Percentiles rank a stretch among this genome's conserved stretches.
Evolutionary conservation across 2,329 filamentous ascomycete genomes (phyloP).

Genomic region (Claviceps pazoutovae): DNA sequence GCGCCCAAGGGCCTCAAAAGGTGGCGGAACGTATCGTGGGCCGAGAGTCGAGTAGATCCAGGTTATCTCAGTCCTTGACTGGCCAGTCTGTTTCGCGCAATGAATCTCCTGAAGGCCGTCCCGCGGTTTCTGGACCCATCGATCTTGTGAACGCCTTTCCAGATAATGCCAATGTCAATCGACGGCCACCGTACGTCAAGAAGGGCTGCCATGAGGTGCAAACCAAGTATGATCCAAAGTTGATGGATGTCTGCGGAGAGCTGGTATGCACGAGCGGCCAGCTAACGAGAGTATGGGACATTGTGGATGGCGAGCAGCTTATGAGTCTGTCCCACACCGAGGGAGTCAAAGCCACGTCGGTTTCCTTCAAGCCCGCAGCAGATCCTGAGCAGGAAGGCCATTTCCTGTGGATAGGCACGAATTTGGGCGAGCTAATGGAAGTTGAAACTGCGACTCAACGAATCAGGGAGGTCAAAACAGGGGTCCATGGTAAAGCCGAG

Average conservation of each 20-base stretch:
- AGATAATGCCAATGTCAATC: constrained; percentile 71
- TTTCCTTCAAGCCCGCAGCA: constrained; percentile 72
- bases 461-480: constrained; percentile 52
- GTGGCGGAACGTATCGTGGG: constrained; percentile 23
- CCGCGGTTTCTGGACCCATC: constrained; percentile 27
- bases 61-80: constrained; percentile 7
- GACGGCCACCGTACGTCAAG: constrained; percentile 63
- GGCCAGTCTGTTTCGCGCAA: background rate
- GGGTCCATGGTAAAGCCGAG: constrained; percentile 64
- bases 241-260: constrained; percentile 79
- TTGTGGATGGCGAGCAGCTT: constrained; percentile 66
- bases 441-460: constrained; percentile 65
- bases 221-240: constrained; percentile 74
- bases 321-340: constrained; percentile 77
- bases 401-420: constrained; percentile 81
- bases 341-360: constrained; percentile 63
- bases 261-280: constrained; percentile 77
- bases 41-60: constrained; percentile 7
- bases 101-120: constrained; percentile 8
- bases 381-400: constrained; percentile 69
- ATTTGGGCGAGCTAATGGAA: constrained; percentile 76
- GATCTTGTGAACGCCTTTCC: constrained; percentile 55
- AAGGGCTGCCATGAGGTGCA: constrained; percentile 61
- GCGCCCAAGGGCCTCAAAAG: constrained; percentile 18
- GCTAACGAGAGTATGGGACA: constrained; percentile 77